phyloP scores from a whole-genome alignment of 192 early-diverging fungal genomes.

The Coemansia sp. region DNA sequence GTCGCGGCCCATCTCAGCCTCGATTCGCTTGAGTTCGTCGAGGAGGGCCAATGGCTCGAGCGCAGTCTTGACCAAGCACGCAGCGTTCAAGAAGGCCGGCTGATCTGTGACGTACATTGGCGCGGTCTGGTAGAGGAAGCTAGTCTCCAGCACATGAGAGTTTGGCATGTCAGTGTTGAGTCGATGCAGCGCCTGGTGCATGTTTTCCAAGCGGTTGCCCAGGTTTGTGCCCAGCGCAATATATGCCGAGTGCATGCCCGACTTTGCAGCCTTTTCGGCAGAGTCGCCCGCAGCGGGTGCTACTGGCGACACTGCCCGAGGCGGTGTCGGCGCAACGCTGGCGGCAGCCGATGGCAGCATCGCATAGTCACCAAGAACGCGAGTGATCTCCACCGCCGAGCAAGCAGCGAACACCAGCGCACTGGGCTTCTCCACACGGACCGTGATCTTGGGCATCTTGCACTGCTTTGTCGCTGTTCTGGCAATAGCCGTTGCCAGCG shows the following conservation, averaged over 20 bases:
- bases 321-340: slow-evolving; percentile 14
- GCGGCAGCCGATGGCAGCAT: slow-evolving; percentile 5
- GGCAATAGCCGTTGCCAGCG: slow-evolving; percentile 83
- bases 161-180: slow-evolving; percentile 32
- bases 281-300: background rate
- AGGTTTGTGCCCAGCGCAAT: slow-evolving; percentile 92
- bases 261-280: background rate
- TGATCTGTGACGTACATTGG: slow-evolving; percentile 98
- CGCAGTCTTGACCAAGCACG: slow-evolving; percentile 79
- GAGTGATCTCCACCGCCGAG: slow-evolving; percentile 89
- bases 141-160: slow-evolving; percentile 78
- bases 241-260: slow-evolving; percentile 58
- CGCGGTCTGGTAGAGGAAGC: slow-evolving; percentile 94
- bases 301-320: slow-evolving; percentile 15
- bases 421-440: slow-evolving; percentile 93
- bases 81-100: slow-evolving; percentile 89
- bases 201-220: slow-evolving; percentile 80
- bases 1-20: slow-evolving; percentile 79
- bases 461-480: slow-evolving; percentile 76
- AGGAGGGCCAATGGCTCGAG: slow-evolving; percentile 77
- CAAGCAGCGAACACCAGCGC: slow-evolving; percentile 90
- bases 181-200: slow-evolving; percentile 70
- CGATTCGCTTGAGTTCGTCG: slow-evolving; percentile 80
- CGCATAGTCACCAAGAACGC: slow-evolving; percentile 61
- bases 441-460: slow-evolving; percentile 85